Evolutionary conservation across 257 asterid genomes (phyloP), one percentile per base, ranked within the genome.

Genomic region (Solanum microdontum): DNA sequence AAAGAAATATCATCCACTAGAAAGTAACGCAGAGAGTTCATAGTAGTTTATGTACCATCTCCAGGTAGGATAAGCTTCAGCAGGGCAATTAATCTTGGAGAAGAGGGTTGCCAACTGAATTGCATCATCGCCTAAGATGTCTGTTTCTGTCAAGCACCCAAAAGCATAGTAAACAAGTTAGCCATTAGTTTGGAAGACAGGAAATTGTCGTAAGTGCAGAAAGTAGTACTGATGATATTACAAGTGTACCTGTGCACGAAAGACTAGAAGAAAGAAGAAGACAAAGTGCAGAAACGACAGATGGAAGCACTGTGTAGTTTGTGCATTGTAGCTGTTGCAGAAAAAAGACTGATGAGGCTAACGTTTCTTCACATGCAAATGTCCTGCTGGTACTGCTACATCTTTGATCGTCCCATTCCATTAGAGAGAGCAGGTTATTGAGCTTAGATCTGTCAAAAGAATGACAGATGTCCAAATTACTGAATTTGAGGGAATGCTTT

Each of bases 21-120:
- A 66, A 83, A 51, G 21, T 30, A 68, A 30, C 55, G 34, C 24
- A 77, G 84, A 87, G 79, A 12, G 64, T 55, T 55, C 64, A 55
- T 8, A 2, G 8, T 23, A 8, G 84, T 58, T 69, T 62, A 74
- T 84, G 92, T 94, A 96, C 99, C 98, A 95, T 94, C 97, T 94
- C 98, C 98, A 96, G 66, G 92, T 72, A 88, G 96, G 93, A 91
- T 93, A 93, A 80, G 96, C 98, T 93, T 96, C 98, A 0, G 90
- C 92, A 28, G 98, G 98, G 88, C 93, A 88, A 60, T 68, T 94
- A 58, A 96, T 91, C 92, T 90, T 94, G 60, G 92, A 88, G 89
- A 92, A 91, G 87, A 92, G 93, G 12, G 90, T 89, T 32, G 92
- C 72, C 87, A 92, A 90, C 86, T 93, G 91, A 88, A 73, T 88